Percentiles rank a stretch among this genome's conserved stretches.
Conservation (phyloP, 2,329 filamentous ascomycete species). For the Colletotrichum graminicola region DNA sequence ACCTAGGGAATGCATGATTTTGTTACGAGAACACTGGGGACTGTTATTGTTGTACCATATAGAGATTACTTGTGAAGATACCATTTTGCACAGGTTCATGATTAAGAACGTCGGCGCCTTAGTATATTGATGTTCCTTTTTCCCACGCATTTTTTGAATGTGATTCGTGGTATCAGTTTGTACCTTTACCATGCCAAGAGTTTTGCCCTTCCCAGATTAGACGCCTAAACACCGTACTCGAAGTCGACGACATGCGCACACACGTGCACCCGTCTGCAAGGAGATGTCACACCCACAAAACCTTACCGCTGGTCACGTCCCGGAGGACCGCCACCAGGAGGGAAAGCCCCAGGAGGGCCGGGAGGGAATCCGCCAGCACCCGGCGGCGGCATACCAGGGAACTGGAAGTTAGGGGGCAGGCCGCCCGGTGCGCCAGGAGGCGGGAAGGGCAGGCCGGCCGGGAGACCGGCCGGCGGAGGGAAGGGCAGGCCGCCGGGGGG, state of each 20-base stretch:
- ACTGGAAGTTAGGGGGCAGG: conserved; percentile 64
- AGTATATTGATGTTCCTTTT: not conserved
- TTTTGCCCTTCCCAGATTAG: conserved; percentile 25
- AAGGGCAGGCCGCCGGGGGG: conserved; percentile 59
- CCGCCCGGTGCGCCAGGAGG: conserved; percentile 45
- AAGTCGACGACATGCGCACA: conserved; percentile 16
- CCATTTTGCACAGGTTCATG: conserved; percentile 19
- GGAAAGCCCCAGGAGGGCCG: conserved; percentile 53
- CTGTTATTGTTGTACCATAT: conserved; percentile 33
- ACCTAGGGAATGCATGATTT: conserved; percentile 16
- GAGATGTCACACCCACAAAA: not conserved
- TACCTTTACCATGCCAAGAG: conserved; percentile 32
- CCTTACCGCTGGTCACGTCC: conserved; percentile 56
- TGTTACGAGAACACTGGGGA: conserved; percentile 27
- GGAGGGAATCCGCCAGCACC: conserved; percentile 53
- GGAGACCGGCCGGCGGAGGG: conserved; percentile 53
- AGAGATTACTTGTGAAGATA: conserved; percentile 37
- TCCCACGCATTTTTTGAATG: conserved; percentile 11
- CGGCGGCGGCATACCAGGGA: conserved; percentile 59
- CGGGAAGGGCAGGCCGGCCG: conserved; percentile 46
- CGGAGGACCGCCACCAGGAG: conserved; percentile 49
- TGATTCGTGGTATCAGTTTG: conserved; percentile 25
- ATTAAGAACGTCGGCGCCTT: conserved; percentile 14
- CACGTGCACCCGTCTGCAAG: not conserved
- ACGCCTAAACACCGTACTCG: conserved; percentile 50